Conservation (phyloP, 768 basidiomycete genomes). For the Suillus discolor region DNA sequence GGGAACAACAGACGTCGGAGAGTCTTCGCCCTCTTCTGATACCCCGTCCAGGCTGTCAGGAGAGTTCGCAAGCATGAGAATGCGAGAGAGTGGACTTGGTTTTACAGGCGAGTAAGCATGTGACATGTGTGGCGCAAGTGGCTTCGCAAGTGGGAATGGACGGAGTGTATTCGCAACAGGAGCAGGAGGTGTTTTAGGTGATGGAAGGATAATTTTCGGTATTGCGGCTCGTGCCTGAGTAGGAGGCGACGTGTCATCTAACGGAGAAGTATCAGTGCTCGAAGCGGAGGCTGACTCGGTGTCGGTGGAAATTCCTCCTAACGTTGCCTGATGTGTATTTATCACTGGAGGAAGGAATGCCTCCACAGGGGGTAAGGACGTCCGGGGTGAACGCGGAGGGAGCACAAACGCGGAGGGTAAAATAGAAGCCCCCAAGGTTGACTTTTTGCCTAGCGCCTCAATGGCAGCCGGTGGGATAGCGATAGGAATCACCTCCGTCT, state of each 20-base stretch:
- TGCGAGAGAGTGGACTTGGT: constrained; percentile 80
- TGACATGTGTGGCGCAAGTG: constrained; percentile 65
- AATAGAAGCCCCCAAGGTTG: constrained; percentile 45
- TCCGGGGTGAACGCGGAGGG: constrained; percentile 75
- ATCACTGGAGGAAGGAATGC: constrained; percentile 34
- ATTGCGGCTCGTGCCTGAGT: constrained; percentile 11
- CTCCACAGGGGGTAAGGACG: constrained; percentile 59
- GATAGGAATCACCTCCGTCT: constrained; percentile 51
- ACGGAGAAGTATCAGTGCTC: constrained; percentile 7
- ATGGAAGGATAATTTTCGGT: constrained; percentile 6
- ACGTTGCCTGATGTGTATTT: constrained; percentile 20
- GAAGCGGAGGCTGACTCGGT: constrained; percentile 4
- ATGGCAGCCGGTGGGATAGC: constrained; percentile 25
- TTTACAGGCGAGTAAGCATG: constrained; percentile 83
- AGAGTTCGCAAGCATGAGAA: constrained; percentile 70
- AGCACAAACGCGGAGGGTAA: constrained; percentile 75
- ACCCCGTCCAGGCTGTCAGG: constrained; percentile 42
- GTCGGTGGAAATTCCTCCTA: constrained; percentile 1
- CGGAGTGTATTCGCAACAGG: constrained; percentile 28
- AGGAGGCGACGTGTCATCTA: constrained; percentile 24
- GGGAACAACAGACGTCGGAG: constrained; percentile 20
- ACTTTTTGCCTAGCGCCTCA: constrained; percentile 24
- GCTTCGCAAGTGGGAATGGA: constrained; percentile 75
- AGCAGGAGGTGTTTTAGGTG: constrained; percentile 24
- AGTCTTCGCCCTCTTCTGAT: constrained; percentile 23